Conservation (phyloP, 208 protist genomes). For the Leishmania amazonensis region DNA sequence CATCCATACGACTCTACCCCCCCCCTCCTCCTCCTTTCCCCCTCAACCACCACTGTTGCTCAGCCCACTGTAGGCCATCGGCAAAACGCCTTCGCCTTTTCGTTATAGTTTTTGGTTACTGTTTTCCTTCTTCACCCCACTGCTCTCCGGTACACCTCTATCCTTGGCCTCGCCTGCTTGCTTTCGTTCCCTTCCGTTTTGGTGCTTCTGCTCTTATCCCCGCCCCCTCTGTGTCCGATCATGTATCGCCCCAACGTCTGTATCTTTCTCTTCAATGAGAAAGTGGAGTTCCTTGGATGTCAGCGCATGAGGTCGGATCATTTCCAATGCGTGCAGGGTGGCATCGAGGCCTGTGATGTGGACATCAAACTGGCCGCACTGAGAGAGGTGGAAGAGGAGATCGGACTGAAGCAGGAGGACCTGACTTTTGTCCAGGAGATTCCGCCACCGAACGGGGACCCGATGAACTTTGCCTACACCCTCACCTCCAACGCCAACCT, state of each 20-base stretch:
- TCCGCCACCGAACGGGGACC: conserved; percentile 57
- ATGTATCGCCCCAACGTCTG: conserved; percentile 89
- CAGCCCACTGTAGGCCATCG: neutral
- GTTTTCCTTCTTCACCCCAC: too few relatives aligned
- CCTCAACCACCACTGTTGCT: neutral
- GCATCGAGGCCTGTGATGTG: conserved; percentile 60
- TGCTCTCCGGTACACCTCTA: neutral
- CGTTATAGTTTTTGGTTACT: neutral
- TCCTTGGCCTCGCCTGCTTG: neutral
- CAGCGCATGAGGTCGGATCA: conserved; percentile 39
- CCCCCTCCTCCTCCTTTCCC: too few relatives aligned
- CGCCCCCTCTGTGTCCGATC: neutral
- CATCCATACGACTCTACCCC: neutral
- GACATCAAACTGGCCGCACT: conserved; percentile 60
- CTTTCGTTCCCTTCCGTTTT: neutral
- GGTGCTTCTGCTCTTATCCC: neutral
- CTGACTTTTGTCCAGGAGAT: conserved; percentile 74
- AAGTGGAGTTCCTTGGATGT: conserved; percentile 63
- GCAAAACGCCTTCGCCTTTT: neutral
- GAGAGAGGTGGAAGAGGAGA: conserved; percentile 80
- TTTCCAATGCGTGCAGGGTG: conserved; percentile 81
- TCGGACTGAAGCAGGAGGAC: conserved; percentile 52
- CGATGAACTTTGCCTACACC: conserved; percentile 68
- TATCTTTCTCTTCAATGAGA: conserved; percentile 76
- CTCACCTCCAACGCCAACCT: conserved; percentile 58